phyloP scores from a whole-genome alignment of 306 rosid genomes.

The Oxytropis ochrocephala region DNA sequence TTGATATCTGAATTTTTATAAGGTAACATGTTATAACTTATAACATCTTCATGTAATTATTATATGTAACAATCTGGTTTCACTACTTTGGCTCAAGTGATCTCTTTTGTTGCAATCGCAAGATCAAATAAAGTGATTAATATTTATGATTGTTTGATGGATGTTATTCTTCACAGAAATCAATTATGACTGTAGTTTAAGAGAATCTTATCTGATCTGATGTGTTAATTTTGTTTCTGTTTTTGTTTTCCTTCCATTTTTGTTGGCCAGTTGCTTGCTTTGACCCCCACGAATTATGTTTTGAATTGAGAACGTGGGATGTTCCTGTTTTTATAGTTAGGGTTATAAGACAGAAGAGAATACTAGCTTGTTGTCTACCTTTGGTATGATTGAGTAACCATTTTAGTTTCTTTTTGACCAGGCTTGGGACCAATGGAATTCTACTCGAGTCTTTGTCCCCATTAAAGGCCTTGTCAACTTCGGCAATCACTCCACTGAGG shows the following conservation, averaged over 20 bases:
- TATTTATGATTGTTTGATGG: neutral
- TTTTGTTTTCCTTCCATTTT: neutral
- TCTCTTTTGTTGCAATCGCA: neutral
- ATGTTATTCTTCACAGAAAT: conserved; percentile 9
- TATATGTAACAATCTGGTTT: neutral
- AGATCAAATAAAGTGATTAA: neutral
- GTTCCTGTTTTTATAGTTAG: conserved; percentile 16
- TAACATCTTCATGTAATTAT: neutral
- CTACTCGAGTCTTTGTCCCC: conserved; percentile 73
- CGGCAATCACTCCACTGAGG: conserved; percentile 38
- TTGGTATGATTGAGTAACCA: conserved; percentile 19
- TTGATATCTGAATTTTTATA: neutral
- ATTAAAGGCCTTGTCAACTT: conserved; percentile 47
- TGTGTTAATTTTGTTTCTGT: conserved; percentile 18
- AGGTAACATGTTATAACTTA: neutral
- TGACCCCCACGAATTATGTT: neutral
- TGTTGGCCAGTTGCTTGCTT: conserved; percentile 1
- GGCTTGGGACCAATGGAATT: conserved; percentile 80
- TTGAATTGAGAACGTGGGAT: conserved; percentile 18
- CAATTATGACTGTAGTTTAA: neutral
- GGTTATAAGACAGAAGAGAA: conserved; percentile 2
- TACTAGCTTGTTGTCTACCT: conserved; percentile 24
- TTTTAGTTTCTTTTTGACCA: conserved; percentile 22
- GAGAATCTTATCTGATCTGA: conserved; percentile 23
- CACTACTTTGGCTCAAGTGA: neutral